Percentiles rank a stretch among this genome's conserved stretches.
These are phyloP conservation scores for Pseudomonodictys pantanalensis DNA, from an alignment of 495 filamentous ascomycete genomes.

Conservation along the genomic window DNA sequence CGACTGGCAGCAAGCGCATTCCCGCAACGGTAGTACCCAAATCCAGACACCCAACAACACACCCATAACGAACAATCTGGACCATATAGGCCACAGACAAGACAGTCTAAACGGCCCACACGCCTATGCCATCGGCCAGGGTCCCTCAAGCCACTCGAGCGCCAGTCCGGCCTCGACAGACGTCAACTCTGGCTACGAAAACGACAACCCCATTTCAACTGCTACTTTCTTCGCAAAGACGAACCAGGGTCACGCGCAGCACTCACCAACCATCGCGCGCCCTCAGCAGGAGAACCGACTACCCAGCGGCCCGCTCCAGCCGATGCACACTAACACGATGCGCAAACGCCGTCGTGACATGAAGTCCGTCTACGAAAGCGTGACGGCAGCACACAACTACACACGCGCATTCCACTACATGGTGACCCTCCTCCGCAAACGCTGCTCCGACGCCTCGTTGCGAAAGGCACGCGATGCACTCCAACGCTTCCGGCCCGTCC, in stretches of 20 bases:
- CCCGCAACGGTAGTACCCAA: conserved; percentile 28
- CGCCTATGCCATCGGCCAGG: conserved; percentile 71
- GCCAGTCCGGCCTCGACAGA: conserved; percentile 47
- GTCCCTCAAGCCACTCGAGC: conserved; percentile 60
- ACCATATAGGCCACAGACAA: conserved; percentile 13
- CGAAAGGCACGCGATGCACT: conserved; percentile 81
- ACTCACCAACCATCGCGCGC: conserved; percentile 15
- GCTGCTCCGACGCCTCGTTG: conserved; percentile 67
- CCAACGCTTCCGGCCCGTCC: conserved; percentile 83
- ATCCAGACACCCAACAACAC: conserved; percentile 35
- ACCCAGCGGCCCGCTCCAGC: conserved; percentile 11
- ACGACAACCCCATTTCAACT: conserved; percentile 36
- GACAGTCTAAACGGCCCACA: conserved; percentile 48
- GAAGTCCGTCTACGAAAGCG: conserved; percentile 79
- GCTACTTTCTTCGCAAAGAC: conserved; percentile 34
- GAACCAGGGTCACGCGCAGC: conserved; percentile 33
- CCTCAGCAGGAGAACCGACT: conserved; percentile 34
- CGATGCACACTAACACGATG: conserved; percentile 23
- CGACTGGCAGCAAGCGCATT: conserved; percentile 33
- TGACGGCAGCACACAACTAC: conserved; percentile 88
- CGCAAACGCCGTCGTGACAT: conserved; percentile 65
- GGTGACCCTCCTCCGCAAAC: conserved; percentile 72
- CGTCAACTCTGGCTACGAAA: conserved; percentile 30
- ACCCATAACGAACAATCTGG: conserved; percentile 13
- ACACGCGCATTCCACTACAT: conserved; percentile 85